phyloP scores from a whole-genome alignment of 768 basidiomycete genomes.

The Leccinum uliginosum region DNA sequence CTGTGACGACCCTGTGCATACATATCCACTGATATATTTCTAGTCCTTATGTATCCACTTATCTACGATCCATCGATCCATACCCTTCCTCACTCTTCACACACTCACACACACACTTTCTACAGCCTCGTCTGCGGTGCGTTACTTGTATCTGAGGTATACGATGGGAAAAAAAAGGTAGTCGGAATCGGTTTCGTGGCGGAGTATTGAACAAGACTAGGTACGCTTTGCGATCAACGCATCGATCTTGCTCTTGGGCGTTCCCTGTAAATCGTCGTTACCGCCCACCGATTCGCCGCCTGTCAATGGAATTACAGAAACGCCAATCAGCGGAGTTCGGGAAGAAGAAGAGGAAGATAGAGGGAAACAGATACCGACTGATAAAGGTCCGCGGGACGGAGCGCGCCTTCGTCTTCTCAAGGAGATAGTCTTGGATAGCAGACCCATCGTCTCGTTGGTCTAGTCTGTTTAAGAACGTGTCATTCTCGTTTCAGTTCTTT shows the following conservation, averaged over 20 bases:
- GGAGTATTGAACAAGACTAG: neutral
- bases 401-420: slow-evolving; percentile 57
- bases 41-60: too few relatives aligned
- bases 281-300: slow-evolving; percentile 20
- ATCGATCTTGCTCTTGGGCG: neutral
- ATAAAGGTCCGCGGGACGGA: slow-evolving; percentile 81
- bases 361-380: slow-evolving; percentile 37
- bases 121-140: neutral
- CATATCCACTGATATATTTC: neutral
- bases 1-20: neutral
- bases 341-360: neutral
- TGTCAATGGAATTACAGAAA: neutral
- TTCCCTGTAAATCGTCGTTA: slow-evolving; percentile 15
- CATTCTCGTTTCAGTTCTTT: neutral
- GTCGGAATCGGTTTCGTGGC: too few relatives aligned
- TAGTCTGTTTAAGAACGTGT: slow-evolving; percentile 34
- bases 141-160: slow-evolving; percentile 1
- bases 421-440: slow-evolving; percentile 64
- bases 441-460: slow-evolving; percentile 54
- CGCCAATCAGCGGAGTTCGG: neutral
- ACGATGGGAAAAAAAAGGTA: neutral
- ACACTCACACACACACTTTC: neutral
- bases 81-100: neutral
- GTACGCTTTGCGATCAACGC: slow-evolving; percentile 9
- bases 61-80: neutral